Evolutionary conservation across 2,329 filamentous ascomycete genomes (phyloP), one percentile per base, ranked within the genome.

Genomic region (Coniochaeta sp.): DNA sequence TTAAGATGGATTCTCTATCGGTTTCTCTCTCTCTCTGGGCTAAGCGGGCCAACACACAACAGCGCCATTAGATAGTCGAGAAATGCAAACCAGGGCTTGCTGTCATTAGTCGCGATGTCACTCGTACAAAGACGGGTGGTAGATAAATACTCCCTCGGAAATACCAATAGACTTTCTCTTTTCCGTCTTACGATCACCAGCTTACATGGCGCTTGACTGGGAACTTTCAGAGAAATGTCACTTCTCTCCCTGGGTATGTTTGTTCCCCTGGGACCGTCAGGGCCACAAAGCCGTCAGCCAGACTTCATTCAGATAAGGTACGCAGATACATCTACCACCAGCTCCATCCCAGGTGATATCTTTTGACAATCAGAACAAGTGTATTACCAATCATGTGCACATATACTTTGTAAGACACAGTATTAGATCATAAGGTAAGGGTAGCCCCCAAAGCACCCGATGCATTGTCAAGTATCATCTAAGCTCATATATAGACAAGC

Each of bases 81-180:
- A 42, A 42, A 42, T 42, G 20, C 22, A 42, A 9, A 42, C n/a
- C n/a, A n/a, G n/a, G 38, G 38, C 20, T 42, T 42, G 35, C 38
- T n/a, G n/a, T 42, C 38, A 42, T 42, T 42, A 42, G 38, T 42
- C 38, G 20, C 38, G 38, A 42, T 42, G n/a, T n/a, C n/a, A n/a
- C 38, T 24, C 38, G 38, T 26, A 42, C 20, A 24, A 12, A n/a
- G n/a, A 42, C 38, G 38, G 38, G 38, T 26, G 26, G 26, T 42
- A 42, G 38, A 42, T 42, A 24, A 42, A 42, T 42, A 42, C 38
- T 22, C 38, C 38, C 38, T 22, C n/a, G n/a, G n/a, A 14, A 42
- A 38, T 38, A 24, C n/a, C 22, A 26, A 42, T 42, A 42, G 38
- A 42, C 38, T 42, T 10, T n/a, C n/a, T n/a, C 38, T 42, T 38